These are phyloP conservation scores for Populus simonii DNA, from an alignment of 345 rosid genomes.

Conservation along the genomic window DNA sequence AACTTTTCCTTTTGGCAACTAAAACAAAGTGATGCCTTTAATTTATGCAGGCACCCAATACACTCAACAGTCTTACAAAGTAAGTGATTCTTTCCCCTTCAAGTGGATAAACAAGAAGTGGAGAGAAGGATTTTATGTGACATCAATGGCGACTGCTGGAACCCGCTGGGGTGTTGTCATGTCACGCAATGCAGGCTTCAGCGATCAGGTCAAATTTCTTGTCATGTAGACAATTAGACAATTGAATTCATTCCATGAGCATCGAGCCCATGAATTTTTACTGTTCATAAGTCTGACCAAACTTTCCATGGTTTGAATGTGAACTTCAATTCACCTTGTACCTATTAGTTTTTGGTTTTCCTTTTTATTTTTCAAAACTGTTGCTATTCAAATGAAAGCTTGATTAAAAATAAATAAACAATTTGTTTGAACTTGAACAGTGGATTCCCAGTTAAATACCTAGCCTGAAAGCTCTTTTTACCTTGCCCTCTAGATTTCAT, in stretches of 20 bases:
- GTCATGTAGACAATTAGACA: not conserved
- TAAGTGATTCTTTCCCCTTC: constrained; percentile 35
- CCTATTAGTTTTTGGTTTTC: not conserved
- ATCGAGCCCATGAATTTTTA: not conserved
- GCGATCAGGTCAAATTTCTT: constrained; percentile 25
- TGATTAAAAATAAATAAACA: not conserved
- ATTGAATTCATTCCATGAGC: not conserved
- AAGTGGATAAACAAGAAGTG: constrained; percentile 40
- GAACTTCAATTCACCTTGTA: not conserved
- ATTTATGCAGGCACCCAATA: constrained; percentile 30
- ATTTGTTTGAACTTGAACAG: not conserved
- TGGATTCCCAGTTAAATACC: not conserved
- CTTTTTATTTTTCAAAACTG: not conserved
- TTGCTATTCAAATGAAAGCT: not conserved
- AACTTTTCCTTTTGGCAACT: not conserved
- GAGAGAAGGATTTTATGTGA: constrained; percentile 39
- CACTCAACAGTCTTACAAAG: constrained; percentile 37
- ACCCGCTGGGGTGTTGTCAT: constrained; percentile 36
- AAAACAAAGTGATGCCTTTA: not conserved
- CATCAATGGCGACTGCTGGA: constrained; percentile 39
- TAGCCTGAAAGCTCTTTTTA: not conserved
- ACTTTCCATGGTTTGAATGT: not conserved
- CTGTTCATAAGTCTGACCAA: not conserved
- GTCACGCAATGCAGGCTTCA: constrained; percentile 40
- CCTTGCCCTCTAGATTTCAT: not conserved